phyloP scores from a whole-genome alignment of 345 rosid genomes.

The Anastatica hierochuntica region DNA sequence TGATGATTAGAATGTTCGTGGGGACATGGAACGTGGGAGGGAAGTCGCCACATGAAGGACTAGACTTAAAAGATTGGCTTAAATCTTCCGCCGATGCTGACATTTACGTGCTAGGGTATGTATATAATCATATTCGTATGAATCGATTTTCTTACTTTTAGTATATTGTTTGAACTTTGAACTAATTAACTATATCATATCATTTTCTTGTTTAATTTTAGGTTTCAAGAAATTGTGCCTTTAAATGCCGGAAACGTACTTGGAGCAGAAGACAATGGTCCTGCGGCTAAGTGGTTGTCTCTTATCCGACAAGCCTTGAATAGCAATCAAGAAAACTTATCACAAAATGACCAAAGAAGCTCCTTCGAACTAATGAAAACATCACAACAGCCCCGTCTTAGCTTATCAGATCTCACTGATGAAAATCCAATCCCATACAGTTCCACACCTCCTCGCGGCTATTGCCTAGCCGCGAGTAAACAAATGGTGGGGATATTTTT shows the following conservation, averaged over 20 bases:
- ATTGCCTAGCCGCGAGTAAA: constrained; percentile 73
- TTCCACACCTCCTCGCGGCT: constrained; percentile 21
- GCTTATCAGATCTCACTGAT: constrained; percentile 36
- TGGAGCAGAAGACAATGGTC: constrained; percentile 68
- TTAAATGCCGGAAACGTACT: constrained; percentile 76
- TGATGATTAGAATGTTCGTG: constrained; percentile 57
- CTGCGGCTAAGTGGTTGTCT: constrained; percentile 74
- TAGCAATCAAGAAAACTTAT: constrained; percentile 1
- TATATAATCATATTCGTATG: constrained; percentile 3
- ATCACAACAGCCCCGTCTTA: constrained; percentile 32
- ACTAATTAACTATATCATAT: too few relatives aligned
- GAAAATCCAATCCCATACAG: constrained; percentile 8
- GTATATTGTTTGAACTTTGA: too few relatives aligned
- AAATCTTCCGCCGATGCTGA: constrained; percentile 47
- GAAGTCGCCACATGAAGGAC: constrained; percentile 53
- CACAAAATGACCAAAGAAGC: constrained; percentile 21
- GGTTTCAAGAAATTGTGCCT: constrained; percentile 90
- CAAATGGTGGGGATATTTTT: constrained; percentile 94
- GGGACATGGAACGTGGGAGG: constrained; percentile 98
- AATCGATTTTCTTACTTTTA: neutral
- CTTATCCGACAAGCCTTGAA: constrained; percentile 62
- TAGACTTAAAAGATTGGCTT: constrained; percentile 65
- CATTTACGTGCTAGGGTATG: constrained; percentile 79
- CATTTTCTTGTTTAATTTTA: constrained; percentile 9
- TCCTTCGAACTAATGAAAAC: too few relatives aligned